These are phyloP conservation scores for Ceratobasidium sp. DNA, from an alignment of 1,284 basidiomycete species.

Conservation along the genomic window DNA sequence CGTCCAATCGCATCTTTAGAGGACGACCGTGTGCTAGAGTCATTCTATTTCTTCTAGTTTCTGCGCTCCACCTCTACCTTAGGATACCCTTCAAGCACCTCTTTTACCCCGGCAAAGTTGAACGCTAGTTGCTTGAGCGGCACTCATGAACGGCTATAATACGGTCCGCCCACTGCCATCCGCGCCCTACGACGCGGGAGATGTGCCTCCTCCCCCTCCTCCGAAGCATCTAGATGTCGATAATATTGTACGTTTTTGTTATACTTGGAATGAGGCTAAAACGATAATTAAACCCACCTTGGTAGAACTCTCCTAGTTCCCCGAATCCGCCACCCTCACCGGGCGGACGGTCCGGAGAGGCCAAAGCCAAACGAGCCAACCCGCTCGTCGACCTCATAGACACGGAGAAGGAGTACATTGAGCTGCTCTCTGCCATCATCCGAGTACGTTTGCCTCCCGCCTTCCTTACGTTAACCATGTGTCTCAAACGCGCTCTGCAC, in stretches of 20 bases:
- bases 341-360: conserved; percentile 17
- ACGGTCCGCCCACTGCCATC: neutral
- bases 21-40: neutral
- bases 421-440: conserved; percentile 89
- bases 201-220: conserved; percentile 54
- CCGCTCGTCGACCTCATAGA: conserved; percentile 93
- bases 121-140: conserved; percentile 2
- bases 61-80: neutral
- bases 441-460: conserved; percentile 67
- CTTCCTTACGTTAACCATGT: conserved; percentile 42
- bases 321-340: conserved; percentile 36
- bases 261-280: neutral
- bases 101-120: neutral
- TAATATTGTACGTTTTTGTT: conserved; percentile 1
- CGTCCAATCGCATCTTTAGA: conserved; percentile 26
- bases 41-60: neutral
- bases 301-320: conserved; percentile 12
- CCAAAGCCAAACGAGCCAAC: conserved; percentile 58
- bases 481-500: conserved; percentile 38
- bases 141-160: neutral
- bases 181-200: conserved; percentile 5
- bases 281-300: neutral
- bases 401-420: conserved; percentile 94
- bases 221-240: conserved; percentile 42
- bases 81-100: neutral